These are phyloP conservation scores for Colletotrichum chrysophilum DNA, from an alignment of 2,329 filamentous ascomycete genomes.

Conservation along the genomic window DNA sequence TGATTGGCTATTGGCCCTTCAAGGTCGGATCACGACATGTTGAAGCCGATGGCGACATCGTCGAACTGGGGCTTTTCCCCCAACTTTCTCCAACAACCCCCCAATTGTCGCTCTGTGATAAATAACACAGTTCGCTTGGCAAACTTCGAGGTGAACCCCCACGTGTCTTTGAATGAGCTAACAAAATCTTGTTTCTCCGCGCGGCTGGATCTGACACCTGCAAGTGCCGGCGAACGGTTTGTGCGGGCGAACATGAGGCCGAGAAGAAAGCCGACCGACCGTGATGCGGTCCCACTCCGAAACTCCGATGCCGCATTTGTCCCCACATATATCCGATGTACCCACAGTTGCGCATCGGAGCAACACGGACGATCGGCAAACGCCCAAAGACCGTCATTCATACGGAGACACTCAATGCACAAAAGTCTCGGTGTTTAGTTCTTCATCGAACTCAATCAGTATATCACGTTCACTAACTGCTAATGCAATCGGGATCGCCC, in stretches of 20 bases:
- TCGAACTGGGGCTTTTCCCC: background rate
- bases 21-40: conserved; percentile 11
- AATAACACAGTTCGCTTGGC: background rate
- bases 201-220: background rate
- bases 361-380: background rate
- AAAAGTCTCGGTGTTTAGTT: accelerated
- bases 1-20: background rate
- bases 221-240: background rate
- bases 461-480: too few relatives aligned
- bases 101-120: background rate
- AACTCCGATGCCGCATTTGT: background rate
- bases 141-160: background rate
- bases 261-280: background rate
- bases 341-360: background rate
- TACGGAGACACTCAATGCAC: background rate
- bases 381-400: background rate
- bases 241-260: background rate
- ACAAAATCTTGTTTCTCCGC: conserved; percentile 3
- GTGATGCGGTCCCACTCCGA: background rate
- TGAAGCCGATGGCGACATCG: conserved; percentile 15
- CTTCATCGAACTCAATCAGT: accelerated
- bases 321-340: background rate
- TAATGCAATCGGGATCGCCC: too few relatives aligned
- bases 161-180: background rate
- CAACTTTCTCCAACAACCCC: background rate